These are phyloP conservation scores for Diplodia mutila DNA, from an alignment of 2,329 filamentous ascomycete genomes.

Conservation along the genomic window DNA sequence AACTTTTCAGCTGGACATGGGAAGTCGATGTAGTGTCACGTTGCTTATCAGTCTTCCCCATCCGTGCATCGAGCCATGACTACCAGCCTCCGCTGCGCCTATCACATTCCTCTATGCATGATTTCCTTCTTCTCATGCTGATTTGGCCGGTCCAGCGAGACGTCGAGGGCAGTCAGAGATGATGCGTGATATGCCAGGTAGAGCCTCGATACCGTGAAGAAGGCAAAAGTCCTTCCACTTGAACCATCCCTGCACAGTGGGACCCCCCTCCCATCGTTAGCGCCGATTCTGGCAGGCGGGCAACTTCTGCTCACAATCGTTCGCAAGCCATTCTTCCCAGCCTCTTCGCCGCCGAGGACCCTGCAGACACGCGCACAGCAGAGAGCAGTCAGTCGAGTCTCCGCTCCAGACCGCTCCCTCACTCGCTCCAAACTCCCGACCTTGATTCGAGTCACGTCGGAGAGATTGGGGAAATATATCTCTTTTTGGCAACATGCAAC, in stretches of 20 bases:
- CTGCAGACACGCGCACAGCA: slow-evolving; percentile 6
- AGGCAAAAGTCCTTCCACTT: neutral
- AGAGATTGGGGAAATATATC: neutral
- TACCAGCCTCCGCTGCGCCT: neutral
- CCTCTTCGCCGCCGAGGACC: neutral
- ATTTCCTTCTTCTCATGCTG: neutral
- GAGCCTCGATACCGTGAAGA: neutral
- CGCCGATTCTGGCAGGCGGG: neutral
- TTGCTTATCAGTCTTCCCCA: neutral
- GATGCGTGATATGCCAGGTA: neutral
- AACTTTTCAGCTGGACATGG: neutral
- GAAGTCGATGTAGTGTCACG: neutral
- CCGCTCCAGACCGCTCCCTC: neutral
- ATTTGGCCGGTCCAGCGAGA: neutral
- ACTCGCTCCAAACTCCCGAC: neutral
- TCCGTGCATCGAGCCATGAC: neutral
- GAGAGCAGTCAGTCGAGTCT: neutral
- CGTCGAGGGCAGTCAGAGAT: neutral
- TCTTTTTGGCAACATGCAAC: neutral
- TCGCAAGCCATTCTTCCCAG: neutral
- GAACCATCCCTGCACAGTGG: neutral
- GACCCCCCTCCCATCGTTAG: neutral
- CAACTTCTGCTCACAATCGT: neutral
- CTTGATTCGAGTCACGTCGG: neutral
- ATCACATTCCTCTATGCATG: neutral